phyloP scores from a whole-genome alignment of 441 rosid genomes.

The Aquilaria agallochum region DNA sequence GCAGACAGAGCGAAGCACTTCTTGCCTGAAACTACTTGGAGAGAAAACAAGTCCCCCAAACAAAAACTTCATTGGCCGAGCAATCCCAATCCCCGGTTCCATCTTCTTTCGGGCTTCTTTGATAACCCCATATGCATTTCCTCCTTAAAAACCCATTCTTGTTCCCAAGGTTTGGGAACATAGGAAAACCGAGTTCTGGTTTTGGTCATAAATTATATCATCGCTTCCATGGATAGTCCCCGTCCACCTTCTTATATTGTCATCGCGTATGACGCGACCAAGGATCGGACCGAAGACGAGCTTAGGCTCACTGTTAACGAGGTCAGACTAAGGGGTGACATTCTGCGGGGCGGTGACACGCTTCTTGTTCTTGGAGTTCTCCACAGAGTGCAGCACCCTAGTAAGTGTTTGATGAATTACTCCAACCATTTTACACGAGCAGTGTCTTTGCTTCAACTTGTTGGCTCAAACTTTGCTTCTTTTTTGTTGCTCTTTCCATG shows the following conservation, averaged over 20 bases:
- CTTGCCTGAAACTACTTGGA: slow-evolving; percentile 5
- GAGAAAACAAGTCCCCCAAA: background rate
- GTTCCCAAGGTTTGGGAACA: background rate
- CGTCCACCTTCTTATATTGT: slow-evolving; percentile 31
- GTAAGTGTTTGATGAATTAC: slow-evolving; percentile 29
- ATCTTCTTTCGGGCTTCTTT: background rate
- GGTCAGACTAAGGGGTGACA: slow-evolving; percentile 35
- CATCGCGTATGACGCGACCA: slow-evolving; percentile 52
- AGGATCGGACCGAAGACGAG: slow-evolving; percentile 37
- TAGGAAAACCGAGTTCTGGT: background rate
- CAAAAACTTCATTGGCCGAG: slow-evolving; percentile 17
- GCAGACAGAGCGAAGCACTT: background rate
- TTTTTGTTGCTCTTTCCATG: background rate
- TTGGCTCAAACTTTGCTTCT: background rate
- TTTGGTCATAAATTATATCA: background rate
- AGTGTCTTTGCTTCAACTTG: too few relatives aligned
- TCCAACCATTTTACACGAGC: background rate
- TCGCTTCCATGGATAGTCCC: slow-evolving; percentile 23
- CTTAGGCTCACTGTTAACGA: slow-evolving; percentile 26
- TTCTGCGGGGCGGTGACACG: slow-evolving; percentile 42
- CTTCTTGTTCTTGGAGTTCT: slow-evolving; percentile 51
- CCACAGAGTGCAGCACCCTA: slow-evolving; percentile 42
- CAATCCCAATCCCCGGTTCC: slow-evolving; percentile 11
- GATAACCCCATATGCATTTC: background rate
- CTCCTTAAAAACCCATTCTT: slow-evolving; percentile 5